These are phyloP conservation scores for Yueomyces sp. DNA, from an alignment of 805 yeast genomes.

Conservation along the genomic window DNA sequence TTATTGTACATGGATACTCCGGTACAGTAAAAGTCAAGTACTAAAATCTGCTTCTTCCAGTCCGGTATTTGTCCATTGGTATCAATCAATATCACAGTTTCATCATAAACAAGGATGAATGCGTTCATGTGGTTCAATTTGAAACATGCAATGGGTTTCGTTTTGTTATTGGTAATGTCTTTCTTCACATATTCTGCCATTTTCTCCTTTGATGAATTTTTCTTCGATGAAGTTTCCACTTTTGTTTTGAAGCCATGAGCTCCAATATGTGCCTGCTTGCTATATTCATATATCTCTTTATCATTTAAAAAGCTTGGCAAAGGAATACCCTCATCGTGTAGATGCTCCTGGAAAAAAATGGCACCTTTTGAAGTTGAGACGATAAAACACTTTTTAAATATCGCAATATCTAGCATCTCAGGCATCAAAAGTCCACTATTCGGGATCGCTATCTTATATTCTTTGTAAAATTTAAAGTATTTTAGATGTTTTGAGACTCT, in stretches of 20 bases:
- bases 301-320: slow-evolving; percentile 45
- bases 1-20: slow-evolving; percentile 32
- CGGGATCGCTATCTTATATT: slow-evolving; percentile 41
- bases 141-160: slow-evolving; percentile 49
- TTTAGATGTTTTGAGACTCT: slow-evolving; percentile 19
- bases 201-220: slow-evolving; percentile 17
- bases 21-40: slow-evolving; percentile 29
- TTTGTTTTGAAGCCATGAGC: slow-evolving; percentile 11
- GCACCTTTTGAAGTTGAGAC: slow-evolving; percentile 57
- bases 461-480: slow-evolving; percentile 33
- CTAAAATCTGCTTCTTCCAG: slow-evolving; percentile 27
- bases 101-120: slow-evolving; percentile 53
- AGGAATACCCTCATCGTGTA: slow-evolving; percentile 41
- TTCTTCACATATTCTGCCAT: slow-evolving; percentile 26
- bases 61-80: slow-evolving; percentile 39
- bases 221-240: slow-evolving; percentile 12
- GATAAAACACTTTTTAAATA: slow-evolving; percentile 54
- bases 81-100: slow-evolving; percentile 55
- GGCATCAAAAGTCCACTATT: slow-evolving; percentile 42
- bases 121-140: slow-evolving; percentile 40
- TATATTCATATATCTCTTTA: slow-evolving; percentile 4
- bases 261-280: slow-evolving; percentile 11
- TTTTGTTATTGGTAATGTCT: slow-evolving; percentile 24
- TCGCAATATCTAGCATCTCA: slow-evolving; percentile 46
- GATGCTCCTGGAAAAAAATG: slow-evolving; percentile 38